phyloP scores from a whole-genome alignment of 345 rosid genomes.

The Leavenworthia alabamica region DNA sequence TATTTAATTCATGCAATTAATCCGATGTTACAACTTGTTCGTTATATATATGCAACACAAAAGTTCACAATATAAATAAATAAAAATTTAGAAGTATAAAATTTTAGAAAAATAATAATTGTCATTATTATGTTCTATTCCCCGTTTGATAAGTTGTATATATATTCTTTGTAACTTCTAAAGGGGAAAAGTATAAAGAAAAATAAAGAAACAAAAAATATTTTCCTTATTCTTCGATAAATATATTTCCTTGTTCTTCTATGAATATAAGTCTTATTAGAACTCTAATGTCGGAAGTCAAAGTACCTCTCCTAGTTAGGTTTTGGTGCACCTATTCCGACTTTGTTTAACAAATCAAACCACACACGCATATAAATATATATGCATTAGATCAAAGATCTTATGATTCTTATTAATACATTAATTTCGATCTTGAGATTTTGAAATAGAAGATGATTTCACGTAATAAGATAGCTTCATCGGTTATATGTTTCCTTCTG shows the following conservation, averaged over 20 bases:
- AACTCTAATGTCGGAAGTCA: constrained; percentile 18
- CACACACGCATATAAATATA: constrained; percentile 11
- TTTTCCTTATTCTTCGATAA: background rate
- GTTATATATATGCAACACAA: background rate
- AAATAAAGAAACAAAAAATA: background rate
- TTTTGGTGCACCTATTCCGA: constrained; percentile 30
- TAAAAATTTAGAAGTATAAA: background rate
- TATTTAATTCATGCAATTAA: background rate
- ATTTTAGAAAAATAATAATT: background rate
- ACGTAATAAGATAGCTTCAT: constrained; percentile 7
- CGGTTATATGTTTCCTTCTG: constrained; percentile 2
- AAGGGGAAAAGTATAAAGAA: background rate
- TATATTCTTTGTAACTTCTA: background rate
- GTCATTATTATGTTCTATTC: background rate
- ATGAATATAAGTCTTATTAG: constrained; percentile 10
- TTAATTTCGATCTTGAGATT: constrained; percentile 1
- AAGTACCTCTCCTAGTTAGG: constrained; percentile 14
- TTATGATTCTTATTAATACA: constrained; percentile 4
- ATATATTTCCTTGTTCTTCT: background rate
- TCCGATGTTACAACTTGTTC: constrained; percentile 8
- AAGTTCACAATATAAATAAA: background rate
- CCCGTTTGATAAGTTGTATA: background rate
- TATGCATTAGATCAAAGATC: background rate
- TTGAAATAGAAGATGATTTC: background rate
- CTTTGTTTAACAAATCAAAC: constrained; percentile 14